A percentile compares a stretch with the other conserved stretches of the same genome.
phyloP scores from a whole-genome alignment of 2,329 filamentous ascomycete genomes.

The Helicocarpus griseus region DNA sequence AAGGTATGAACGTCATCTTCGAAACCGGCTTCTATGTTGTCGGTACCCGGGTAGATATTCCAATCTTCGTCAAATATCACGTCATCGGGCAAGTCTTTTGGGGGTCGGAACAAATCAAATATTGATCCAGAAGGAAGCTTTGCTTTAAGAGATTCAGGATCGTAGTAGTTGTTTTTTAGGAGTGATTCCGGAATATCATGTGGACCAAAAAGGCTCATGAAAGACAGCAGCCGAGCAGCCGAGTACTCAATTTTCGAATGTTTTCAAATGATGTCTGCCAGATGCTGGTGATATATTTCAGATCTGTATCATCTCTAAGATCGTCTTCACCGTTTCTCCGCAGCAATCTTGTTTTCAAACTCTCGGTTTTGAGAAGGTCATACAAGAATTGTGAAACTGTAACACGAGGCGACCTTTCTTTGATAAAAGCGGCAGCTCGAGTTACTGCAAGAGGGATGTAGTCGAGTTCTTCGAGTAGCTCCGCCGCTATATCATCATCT shows the following conservation, averaged over 20 bases:
- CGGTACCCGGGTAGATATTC: too few relatives aligned
- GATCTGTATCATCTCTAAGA: constrained; percentile 15
- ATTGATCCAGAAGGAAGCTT: too few relatives aligned
- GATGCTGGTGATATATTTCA: constrained; percentile 25
- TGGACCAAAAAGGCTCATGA: constrained; percentile 22
- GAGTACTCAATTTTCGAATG: constrained; percentile 12
- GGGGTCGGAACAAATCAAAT: too few relatives aligned
- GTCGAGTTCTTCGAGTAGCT: constrained; percentile 23
- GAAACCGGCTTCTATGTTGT: constrained; percentile 6
- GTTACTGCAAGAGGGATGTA: constrained; percentile 22
- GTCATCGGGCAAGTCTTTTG: too few relatives aligned
- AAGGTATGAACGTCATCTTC: constrained; percentile 17
- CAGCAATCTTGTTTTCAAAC: constrained; percentile 16
- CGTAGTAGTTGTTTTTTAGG: constrained; percentile 4
- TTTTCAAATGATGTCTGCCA: constrained; percentile 27
- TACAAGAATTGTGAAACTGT: constrained; percentile 14
- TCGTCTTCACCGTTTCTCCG: constrained; percentile 11
- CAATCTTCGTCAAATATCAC: too few relatives aligned
- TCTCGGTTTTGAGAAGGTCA: constrained; percentile 16
- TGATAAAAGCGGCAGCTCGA: constrained; percentile 22
- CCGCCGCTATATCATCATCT: constrained; percentile 12
- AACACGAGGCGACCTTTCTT: constrained; percentile 8
- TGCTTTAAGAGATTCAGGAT: neutral
- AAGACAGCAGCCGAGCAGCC: constrained; percentile 19
- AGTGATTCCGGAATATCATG: constrained; percentile 20